Conservation (phyloP, 2,329 filamentous ascomycete genomes). For the Sordariomycetes sp. region DNA sequence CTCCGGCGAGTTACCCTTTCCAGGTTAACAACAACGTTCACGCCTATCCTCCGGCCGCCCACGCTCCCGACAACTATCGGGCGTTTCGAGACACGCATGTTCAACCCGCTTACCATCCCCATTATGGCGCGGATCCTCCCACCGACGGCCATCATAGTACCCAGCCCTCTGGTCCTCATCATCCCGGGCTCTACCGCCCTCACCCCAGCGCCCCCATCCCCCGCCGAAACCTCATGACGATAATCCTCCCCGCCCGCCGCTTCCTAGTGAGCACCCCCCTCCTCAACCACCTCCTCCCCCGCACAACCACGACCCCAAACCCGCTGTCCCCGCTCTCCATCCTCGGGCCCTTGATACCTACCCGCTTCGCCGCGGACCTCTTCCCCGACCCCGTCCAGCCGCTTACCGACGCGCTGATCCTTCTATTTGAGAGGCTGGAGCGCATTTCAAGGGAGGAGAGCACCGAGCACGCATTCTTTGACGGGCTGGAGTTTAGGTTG, state of each 20-base stretch:
- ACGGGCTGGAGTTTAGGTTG: not conserved
- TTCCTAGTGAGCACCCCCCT: not conserved
- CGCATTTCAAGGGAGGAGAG: not conserved
- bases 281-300: not conserved
- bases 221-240: not conserved
- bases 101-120: not conserved
- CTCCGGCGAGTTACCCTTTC: not conserved
- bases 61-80: not conserved
- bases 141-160: not conserved
- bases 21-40: not conserved
- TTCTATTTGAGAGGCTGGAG: not conserved
- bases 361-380: not conserved
- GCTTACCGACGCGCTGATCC: not conserved
- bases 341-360: not conserved
- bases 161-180: too few species aligned
- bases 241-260: not conserved
- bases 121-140: not conserved
- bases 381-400: not conserved
- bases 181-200: too few species aligned
- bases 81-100: not conserved
- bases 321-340: not conserved
- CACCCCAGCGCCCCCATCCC: not conserved
- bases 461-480: not conserved
- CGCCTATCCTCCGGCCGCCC: not conserved
- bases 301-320: not conserved